Conservation (phyloP, 2,329 filamentous ascomycete genomes). For the Aaosphaeria pasadenensis region DNA sequence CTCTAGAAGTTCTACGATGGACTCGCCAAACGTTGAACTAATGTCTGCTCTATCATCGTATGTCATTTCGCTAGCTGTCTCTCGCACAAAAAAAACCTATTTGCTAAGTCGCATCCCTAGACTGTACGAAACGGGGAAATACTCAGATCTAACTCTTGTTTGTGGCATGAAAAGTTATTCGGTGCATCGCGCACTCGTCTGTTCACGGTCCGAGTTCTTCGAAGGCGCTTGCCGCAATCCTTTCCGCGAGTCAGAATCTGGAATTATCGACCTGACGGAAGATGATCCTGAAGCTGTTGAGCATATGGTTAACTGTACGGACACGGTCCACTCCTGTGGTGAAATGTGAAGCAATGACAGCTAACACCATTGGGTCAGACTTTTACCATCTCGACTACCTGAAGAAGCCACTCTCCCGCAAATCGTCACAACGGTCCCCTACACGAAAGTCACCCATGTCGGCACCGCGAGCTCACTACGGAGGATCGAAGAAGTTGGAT, state of each 20-base stretch:
- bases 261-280: slow-evolving; percentile 38
- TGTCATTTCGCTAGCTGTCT: slow-evolving; percentile 15
- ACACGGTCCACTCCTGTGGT: not conserved
- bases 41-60: slow-evolving; percentile 48
- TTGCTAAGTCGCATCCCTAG: slow-evolving; percentile 29
- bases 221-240: slow-evolving; percentile 39
- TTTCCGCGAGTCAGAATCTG: slow-evolving; percentile 35
- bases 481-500: slow-evolving; percentile 25
- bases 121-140: slow-evolving; percentile 39
- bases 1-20: slow-evolving; percentile 17
- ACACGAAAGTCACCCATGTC: slow-evolving; percentile 17
- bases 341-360: not conserved
- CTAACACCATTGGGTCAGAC: slow-evolving; percentile 18
- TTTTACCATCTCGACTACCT: slow-evolving; percentile 43
- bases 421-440: slow-evolving; percentile 26
- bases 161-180: slow-evolving; percentile 46
- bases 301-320: slow-evolving; percentile 41
- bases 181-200: slow-evolving; percentile 48
- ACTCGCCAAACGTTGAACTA: slow-evolving; percentile 43
- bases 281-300: slow-evolving; percentile 41
- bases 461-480: slow-evolving; percentile 10
- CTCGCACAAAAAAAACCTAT: not conserved
- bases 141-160: slow-evolving; percentile 49
- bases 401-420: slow-evolving; percentile 26
- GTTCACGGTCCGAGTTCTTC: slow-evolving; percentile 49